Conservation (phyloP, 495 filamentous ascomycete species). For the Penicillium daleae region DNA sequence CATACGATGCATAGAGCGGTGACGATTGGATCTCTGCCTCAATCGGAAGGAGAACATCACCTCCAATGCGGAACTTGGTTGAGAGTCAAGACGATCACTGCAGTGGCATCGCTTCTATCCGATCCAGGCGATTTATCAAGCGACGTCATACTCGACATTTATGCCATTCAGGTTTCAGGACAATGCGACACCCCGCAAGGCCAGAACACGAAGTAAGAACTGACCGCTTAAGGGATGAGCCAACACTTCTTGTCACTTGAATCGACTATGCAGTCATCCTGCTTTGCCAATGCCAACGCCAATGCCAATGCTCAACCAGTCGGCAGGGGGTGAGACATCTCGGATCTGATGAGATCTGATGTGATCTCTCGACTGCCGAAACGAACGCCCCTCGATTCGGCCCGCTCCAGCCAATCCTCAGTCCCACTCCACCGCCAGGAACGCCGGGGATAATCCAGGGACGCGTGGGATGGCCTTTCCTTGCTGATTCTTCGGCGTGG, state of each 20-base stretch:
- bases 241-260: background rate
- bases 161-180: too few species aligned
- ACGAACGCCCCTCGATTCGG: conserved; percentile 3
- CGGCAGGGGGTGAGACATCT: background rate
- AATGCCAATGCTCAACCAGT: background rate
- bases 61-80: background rate
- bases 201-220: background rate
- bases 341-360: conserved; percentile 2
- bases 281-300: background rate
- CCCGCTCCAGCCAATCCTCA: conserved; percentile 2
- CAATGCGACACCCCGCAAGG: background rate
- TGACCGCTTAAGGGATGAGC: background rate
- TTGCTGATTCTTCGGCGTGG: background rate
- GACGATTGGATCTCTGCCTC: background rate
- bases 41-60: background rate
- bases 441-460: background rate
- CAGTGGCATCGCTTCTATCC: background rate
- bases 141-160: background rate
- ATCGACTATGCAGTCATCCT: background rate
- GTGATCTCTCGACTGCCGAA: conserved; percentile 8
- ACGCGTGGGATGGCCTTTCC: background rate
- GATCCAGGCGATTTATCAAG: background rate
- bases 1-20: background rate
- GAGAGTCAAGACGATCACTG: background rate
- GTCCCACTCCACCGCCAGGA: background rate